Base-by-base conservation (phyloP, 345 rosid species). In the Eucalyptus victrix region DNA sequence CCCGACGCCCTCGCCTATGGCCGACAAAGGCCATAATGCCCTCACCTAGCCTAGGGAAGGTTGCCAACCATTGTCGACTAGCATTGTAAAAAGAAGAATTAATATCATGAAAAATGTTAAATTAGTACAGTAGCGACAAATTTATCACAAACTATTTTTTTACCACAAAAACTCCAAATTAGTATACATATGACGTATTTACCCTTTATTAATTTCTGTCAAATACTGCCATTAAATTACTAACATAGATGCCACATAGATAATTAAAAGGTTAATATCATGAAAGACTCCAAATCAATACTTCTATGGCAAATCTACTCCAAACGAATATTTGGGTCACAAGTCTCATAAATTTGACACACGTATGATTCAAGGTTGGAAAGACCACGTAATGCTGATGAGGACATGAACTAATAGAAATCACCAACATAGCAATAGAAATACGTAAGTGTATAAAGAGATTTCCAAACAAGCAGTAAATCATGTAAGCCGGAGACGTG, bases 1-100 rank as follows among this genome's bases (percentile, higher is more conserved):
- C 62, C 0, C 0, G 1, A 0, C 0, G 2, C 62, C 62, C 62
- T 24, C 30, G 3, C 13, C 6, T 23, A 24, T 24, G 62, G 28
- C 6, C 6, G 3, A 56, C 3, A 1, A 9, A 24, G 30, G 28
- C 30, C 6, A 1, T 56, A 56, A 56, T 21, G 13, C 30, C 13
- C 13, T 56, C 12, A 9, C 30, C 62, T 0, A 53, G 11, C 58
- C 58, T 53, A 53, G 26, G 26, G 11, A 53, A 19, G 26, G 11
- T 19, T 3, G 11, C 5, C 2, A 53, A 53, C 58, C 58, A 19
- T 53, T 0, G 11, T 53, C 0, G 4, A 53, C 58, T 53, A 53
- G 11, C 11, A 19, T 19, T 19, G 58, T 53, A 1, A 56, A 56
- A 24, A 19, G 6, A 56, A 56, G 3, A 56, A 56, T 56, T 56